Conservation (phyloP, 2,329 filamentous ascomycete species). For the Neonectria ditissima region DNA sequence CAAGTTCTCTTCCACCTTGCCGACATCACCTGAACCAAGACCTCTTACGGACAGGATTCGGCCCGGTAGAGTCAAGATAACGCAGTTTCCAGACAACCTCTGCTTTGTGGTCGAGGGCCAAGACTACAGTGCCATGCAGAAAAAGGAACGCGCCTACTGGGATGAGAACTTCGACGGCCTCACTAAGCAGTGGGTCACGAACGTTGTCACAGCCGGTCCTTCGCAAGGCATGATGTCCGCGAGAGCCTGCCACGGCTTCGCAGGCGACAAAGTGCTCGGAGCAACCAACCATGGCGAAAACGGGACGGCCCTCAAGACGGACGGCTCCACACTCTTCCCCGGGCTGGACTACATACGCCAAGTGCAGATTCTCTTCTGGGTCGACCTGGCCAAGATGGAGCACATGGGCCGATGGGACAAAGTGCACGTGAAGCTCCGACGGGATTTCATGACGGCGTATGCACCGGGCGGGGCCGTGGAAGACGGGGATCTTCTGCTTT, state of each 20-base stretch:
- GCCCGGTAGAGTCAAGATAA: conserved; percentile 4
- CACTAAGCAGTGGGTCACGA: conserved; percentile 25
- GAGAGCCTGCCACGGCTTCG: conserved; percentile 18
- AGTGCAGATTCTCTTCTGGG: conserved; percentile 31
- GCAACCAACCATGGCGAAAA: background rate
- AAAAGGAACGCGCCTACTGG: conserved; percentile 16
- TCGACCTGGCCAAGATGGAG: conserved; percentile 34
- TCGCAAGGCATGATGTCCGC: conserved; percentile 12
- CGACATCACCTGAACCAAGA: background rate
- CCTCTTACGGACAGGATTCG: background rate
- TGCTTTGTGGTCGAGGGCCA: conserved; percentile 20
- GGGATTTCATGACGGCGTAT: conserved; percentile 29
- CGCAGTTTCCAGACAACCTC: conserved; percentile 16
- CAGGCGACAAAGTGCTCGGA: background rate
- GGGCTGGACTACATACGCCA: conserved; percentile 29
- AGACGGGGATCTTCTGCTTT: conserved; percentile 27
- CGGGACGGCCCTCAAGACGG: too few relatives aligned
- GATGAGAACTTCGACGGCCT: conserved; percentile 27
- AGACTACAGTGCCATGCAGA: conserved; percentile 17
- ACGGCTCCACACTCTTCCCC: conserved; percentile 3
- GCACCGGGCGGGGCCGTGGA: conserved; percentile 23
- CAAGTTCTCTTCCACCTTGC: conserved; percentile 5
- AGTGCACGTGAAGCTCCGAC: conserved; percentile 31
- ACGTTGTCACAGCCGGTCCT: conserved; percentile 18
- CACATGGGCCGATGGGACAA: conserved; percentile 33